phyloP scores from a whole-genome alignment of 2,329 filamentous ascomycete genomes.

The Aureobasidium sp. region DNA sequence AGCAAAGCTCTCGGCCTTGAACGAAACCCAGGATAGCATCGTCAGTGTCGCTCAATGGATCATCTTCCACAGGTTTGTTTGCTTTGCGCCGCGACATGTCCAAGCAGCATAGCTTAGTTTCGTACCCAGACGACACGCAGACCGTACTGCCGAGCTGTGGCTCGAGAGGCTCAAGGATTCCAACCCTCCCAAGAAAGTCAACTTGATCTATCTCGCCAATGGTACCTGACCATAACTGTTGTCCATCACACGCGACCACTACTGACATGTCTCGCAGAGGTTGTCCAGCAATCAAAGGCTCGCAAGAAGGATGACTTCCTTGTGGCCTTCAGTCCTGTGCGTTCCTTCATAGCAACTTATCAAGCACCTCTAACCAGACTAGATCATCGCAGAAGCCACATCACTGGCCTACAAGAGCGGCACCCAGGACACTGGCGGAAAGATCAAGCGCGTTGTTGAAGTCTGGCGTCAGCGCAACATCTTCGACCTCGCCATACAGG shows the following conservation, averaged over 20 bases:
- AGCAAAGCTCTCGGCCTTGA: conserved; percentile 88
- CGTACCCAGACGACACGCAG: conserved; percentile 71
- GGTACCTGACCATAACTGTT: conserved; percentile 46
- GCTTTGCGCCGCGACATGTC: background rate
- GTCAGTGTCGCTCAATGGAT: conserved; percentile 97
- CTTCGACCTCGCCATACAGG: conserved; percentile 74
- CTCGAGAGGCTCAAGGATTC: conserved; percentile 83
- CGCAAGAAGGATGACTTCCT: conserved; percentile 90
- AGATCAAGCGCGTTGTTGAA: conserved; percentile 81
- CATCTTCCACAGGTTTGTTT: conserved; percentile 82
- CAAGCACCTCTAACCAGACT: background rate
- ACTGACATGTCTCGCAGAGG: conserved; percentile 52
- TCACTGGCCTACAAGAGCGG: conserved; percentile 86
- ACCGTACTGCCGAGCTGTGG: conserved; percentile 88
- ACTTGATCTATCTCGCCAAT: conserved; percentile 90
- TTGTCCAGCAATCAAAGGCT: conserved; percentile 91
- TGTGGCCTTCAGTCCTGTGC: conserved; percentile 73
- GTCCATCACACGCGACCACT: background rate
- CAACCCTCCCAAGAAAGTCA: conserved; percentile 77
- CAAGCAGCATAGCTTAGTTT: background rate
- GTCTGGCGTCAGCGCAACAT: conserved; percentile 86
- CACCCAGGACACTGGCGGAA: conserved; percentile 76
- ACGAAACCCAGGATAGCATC: conserved; percentile 97
- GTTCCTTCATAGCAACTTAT: conserved; percentile 19
- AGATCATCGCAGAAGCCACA: conserved; percentile 83